Conservation (phyloP, 2,329 filamentous ascomycete genomes). For the Eutypella sp. region DNA sequence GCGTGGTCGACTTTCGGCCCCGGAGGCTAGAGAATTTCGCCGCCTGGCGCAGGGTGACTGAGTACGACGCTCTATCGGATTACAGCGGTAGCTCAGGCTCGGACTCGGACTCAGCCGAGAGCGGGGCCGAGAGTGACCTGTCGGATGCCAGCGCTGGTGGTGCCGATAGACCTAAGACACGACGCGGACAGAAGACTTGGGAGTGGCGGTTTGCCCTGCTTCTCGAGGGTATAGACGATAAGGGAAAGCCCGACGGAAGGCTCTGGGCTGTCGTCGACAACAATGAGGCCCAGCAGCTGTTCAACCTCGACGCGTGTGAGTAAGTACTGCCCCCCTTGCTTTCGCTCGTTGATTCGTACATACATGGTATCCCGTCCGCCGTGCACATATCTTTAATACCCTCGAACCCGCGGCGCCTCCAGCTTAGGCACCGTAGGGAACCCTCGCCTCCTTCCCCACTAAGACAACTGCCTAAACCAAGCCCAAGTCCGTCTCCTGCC, state of each 20-base stretch:
- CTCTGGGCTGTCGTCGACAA: slow-evolving; percentile 68
- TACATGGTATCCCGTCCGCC: background rate
- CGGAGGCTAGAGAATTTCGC: slow-evolving; percentile 67
- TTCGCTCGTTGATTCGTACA: slow-evolving; percentile 1
- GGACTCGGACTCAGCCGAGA: slow-evolving; percentile 14
- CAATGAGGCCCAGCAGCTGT: slow-evolving; percentile 42
- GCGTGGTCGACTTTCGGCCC: slow-evolving; percentile 81
- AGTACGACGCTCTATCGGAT: slow-evolving; percentile 48
- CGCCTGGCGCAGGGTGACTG: slow-evolving; percentile 35
- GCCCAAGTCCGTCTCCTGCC: slow-evolving; percentile 5
- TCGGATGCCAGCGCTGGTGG: slow-evolving; percentile 21
- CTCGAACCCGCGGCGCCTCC: too few relatives aligned
- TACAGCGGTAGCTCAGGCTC: slow-evolving; percentile 28
- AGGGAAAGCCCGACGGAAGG: slow-evolving; percentile 31
- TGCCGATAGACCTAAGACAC: slow-evolving; percentile 16
- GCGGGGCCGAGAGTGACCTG: slow-evolving; percentile 9
- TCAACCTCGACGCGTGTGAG: slow-evolving; percentile 43
- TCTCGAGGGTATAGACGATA: slow-evolving; percentile 62
- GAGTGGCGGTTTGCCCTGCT: slow-evolving; percentile 81
- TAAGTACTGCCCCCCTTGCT: slow-evolving; percentile 12
- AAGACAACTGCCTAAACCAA: too few relatives aligned
- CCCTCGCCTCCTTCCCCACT: background rate
- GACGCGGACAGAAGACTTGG: slow-evolving; percentile 47
- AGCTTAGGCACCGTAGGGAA: too few relatives aligned
- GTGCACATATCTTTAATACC: too few relatives aligned